Evolutionary conservation across 1,139 yeast genomes (phyloP).

Genomic region (Candida mesenterica): DNA sequence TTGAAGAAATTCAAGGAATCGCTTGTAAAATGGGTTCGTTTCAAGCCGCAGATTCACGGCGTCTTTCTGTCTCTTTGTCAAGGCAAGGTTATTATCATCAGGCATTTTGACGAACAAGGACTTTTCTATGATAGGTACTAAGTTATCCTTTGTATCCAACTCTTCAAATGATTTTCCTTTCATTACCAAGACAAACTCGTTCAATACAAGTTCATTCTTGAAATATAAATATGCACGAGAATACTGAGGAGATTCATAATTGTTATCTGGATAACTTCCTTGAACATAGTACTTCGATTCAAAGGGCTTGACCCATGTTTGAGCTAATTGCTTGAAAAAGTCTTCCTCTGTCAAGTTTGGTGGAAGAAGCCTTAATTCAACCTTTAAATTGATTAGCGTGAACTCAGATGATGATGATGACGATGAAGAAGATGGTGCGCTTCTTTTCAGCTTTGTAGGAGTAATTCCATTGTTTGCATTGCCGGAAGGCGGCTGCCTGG

Average conservation of each 20-base stretch:
- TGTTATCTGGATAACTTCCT: slow-evolving; percentile 27
- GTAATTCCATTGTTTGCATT: background rate
- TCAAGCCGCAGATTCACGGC: no score
- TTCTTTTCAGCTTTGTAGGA: background rate
- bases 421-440: slow-evolving; percentile 1
- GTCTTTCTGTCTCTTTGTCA: background rate
- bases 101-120: slow-evolving; percentile 27
- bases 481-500: slow-evolving; percentile 1
- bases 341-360: slow-evolving; percentile 27
- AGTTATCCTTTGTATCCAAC: slow-evolving; percentile 20
- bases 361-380: slow-evolving; percentile 35
- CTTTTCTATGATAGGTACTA: slow-evolving; percentile 25
- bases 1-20: slow-evolving; percentile 14
- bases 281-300: slow-evolving; percentile 28
- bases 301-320: slow-evolving; percentile 16
- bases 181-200: slow-evolving; percentile 16
- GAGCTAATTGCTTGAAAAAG: slow-evolving; percentile 20
- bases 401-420: slow-evolving; percentile 4
- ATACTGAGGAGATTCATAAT: slow-evolving; percentile 27
- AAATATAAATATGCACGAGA: slow-evolving; percentile 32
- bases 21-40: slow-evolving; percentile 13
- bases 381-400: slow-evolving; percentile 1
- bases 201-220: slow-evolving; percentile 13
- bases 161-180: slow-evolving; percentile 23
- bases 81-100: background rate